Evolutionary conservation across 164 flowering plant genomes (phyloP).

Genomic region (Warburgia ugandensis): DNA sequence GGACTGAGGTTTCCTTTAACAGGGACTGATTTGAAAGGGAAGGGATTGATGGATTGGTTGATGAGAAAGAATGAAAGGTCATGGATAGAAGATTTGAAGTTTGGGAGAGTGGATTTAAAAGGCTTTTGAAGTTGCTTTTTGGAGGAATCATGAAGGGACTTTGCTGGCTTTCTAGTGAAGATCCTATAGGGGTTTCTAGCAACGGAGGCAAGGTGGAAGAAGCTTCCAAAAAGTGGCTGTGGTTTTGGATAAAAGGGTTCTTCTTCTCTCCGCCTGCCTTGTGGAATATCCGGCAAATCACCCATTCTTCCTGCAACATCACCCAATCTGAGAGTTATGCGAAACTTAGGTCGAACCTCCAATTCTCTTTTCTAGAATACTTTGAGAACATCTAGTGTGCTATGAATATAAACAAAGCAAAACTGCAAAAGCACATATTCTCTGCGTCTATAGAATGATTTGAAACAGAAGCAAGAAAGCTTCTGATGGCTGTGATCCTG

Average conservation of each 20-base stretch:
- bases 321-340: no score
- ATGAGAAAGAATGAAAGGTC: conserved; percentile 7
- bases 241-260: conserved; percentile 21
- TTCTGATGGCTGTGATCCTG: no score
- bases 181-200: conserved; percentile 19
- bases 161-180: conserved; percentile 8
- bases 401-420: no score
- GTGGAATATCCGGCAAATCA: conserved; percentile 69
- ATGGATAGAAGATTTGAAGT: conserved; percentile 14
- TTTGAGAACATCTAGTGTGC: no score
- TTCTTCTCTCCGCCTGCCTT: conserved; percentile 45
- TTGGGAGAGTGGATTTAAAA: no score
- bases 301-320: conserved; percentile 71
- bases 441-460: no score
- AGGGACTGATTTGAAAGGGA: conserved; percentile 1
- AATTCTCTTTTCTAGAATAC: no score
- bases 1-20: conserved; percentile 11
- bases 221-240: conserved; percentile 16
- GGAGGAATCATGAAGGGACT: conserved; percentile 13
- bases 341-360: no score
- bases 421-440: no score
- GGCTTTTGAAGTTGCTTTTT: conserved; percentile 19
- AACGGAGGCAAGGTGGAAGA: conserved; percentile 24
- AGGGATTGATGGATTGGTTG: conserved; percentile 12
- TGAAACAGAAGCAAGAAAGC: no score